Evolutionary conservation across 2,329 filamentous ascomycete species (phyloP), one percentile per base, ranked within the genome.

Genomic region (Neofusicoccum sp.): DNA sequence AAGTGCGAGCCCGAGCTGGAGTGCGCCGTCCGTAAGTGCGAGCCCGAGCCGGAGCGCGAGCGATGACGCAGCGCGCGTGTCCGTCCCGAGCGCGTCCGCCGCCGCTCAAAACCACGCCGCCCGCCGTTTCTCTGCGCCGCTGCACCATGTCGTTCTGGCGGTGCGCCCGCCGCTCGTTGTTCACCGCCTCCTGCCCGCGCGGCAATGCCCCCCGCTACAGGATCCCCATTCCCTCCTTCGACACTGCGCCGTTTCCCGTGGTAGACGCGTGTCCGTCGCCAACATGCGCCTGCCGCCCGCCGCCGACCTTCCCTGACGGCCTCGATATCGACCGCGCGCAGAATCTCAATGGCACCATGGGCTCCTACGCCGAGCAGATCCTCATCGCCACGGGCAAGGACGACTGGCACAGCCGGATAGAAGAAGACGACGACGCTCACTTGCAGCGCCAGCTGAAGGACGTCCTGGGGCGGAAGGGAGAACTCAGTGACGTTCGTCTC

Each of bases 351-450:
- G 90, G 90, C 11, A 88, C 89, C 5, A 93, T 96, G 76, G 81
- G 89, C 1, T 79, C 82, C 1, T 96, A 96, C 71, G 82, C 86
- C 1, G 88, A 96, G 74, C 92, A 97, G 67, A 84, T 97, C 3
- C 75, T 98, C 8, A 81, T 97, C 12, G 93, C 89, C 64, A 96
- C 92, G 0, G 92, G 91, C 4, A 85, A 86, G 63, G 77, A 82
- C 31, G 90, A 96, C 76, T 97, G 93, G 93, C 80, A 82, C 30
- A 93, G 89, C 69, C 84, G 85, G 61, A 96, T 97, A 64, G 87
- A 96, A 47, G 91, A 96, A 62, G 85, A 88, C 14, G 71, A 75
- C 34, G 72, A 76, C 2, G 72, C 68, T 4, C 75, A 74, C 12
- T 80, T 93, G 16, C 86, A 88, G 5, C 86, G 88, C 38, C 87